Percentiles rank a stretch among this genome's conserved stretches.
phyloP scores from a whole-genome alignment of 805 yeast genomes.

The Saccharomycopsis sp. region DNA sequence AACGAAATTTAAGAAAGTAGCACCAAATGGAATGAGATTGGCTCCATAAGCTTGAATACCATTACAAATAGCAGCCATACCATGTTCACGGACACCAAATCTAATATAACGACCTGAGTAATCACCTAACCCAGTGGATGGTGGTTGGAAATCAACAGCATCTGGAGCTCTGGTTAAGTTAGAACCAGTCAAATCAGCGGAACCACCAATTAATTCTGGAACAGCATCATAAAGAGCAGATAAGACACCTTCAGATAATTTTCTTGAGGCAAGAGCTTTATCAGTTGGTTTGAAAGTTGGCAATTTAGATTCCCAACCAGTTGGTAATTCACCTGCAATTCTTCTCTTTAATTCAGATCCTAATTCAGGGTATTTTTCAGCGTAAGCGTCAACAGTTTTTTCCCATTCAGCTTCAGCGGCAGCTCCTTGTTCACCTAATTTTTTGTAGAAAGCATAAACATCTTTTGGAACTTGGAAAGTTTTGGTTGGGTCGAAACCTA shows the following conservation, averaged over 20 bases:
- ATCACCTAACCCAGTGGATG: conserved; percentile 67
- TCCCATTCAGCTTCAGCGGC: conserved; percentile 72
- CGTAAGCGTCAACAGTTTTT: conserved; percentile 47
- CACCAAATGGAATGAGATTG: conserved; percentile 85
- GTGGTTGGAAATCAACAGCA: conserved; percentile 90
- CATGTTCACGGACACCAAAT: conserved; percentile 99
- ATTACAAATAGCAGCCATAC: conserved; percentile 97
- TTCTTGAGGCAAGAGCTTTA: conserved; percentile 85
- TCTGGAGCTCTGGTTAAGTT: conserved; percentile 83
- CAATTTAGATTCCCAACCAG: conserved; percentile 63
- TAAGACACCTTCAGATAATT: conserved; percentile 77
- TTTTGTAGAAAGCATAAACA: conserved; percentile 60
- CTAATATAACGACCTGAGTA: conserved; percentile 90
- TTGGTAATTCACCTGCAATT: conserved; percentile 68
- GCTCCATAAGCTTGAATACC: conserved; percentile 89
- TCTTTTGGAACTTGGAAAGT: conserved; percentile 72
- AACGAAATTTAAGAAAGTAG: conserved; percentile 93
- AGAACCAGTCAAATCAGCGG: conserved; percentile 96
- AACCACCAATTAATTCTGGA: conserved; percentile 94
- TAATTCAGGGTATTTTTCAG: conserved; percentile 59
- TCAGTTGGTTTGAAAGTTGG: conserved; percentile 76
- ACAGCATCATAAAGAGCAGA: conserved; percentile 47
- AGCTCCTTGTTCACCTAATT: conserved; percentile 49
- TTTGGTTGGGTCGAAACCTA: conserved; percentile 84
- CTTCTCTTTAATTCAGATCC: conserved; percentile 78